Base-by-base conservation (phyloP, 495 filamentous ascomycete genomes). In the Aspergillus funiculosus region DNA sequence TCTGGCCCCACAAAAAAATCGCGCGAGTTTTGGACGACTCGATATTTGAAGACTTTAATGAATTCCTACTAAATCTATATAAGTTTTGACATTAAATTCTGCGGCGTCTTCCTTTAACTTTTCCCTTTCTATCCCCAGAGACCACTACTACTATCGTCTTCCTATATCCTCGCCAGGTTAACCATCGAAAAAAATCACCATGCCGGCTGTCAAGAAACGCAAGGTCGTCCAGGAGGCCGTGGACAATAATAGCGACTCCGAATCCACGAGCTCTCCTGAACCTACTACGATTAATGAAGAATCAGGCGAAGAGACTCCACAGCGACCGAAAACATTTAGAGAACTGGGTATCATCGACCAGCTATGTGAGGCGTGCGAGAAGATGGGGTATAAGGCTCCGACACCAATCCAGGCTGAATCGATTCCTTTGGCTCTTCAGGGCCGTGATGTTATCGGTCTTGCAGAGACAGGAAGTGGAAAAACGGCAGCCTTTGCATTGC, bases 381-480 rank as follows among this genome's bases (percentile, higher is more conserved):
- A 74, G 2, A 72, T 96, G 26, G 85, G 86, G 43, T 98, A 85
- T 73, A 94, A 87, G 54, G 63, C 76, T 6, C 89, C 92, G 0
- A 92, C 88, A 0, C 78, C 86, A 0, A 90, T 94, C 41, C 88
- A 94, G 62, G 67, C 61, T 11, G 68, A 88, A 59, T 69, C 85
- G 1, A 90, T 94, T 50, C 92, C 92, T 1, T 62, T 87, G 11
- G 90, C 91, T 28, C 73, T 97, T 7, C 67, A 83, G 50, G 83
- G 83, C 18, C 76, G 87, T 51, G 92, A 96, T 65, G 68, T 97
- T 20, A 95, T 98, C 51, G 92, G 89, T 25, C 74, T 96, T 17
- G 90, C 92, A 21, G 90, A 98, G 62, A 98, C 92, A 0, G 92
- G 92, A 52, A 85, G 79, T 59, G 92, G 92, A 62, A 98, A 98